A percentile compares a stretch with the other conserved stretches of the same genome.
Conservation (phyloP, 2,329 filamentous ascomycete species). For the Ophiostoma quercus region DNA sequence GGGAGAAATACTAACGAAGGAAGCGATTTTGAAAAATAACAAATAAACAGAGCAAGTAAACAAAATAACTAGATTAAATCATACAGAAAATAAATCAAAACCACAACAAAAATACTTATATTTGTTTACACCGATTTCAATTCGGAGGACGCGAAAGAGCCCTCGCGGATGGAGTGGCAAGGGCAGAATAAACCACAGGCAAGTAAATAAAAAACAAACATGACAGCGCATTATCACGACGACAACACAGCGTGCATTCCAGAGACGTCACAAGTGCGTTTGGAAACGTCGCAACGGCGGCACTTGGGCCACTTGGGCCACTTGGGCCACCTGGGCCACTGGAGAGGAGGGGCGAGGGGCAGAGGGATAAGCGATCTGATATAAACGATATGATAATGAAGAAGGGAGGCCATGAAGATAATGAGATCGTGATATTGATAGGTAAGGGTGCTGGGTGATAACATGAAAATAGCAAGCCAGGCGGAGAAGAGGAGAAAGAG, state of each 20-base stretch:
- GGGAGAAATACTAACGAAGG: neutral
- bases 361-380: neutral
- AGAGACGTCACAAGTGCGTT: conserved; percentile 10
- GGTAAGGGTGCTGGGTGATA: neutral
- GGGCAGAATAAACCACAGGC: neutral
- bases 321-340: neutral
- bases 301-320: conserved; percentile 8
- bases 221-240: neutral
- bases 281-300: neutral
- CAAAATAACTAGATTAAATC: neutral
- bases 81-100: neutral
- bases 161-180: neutral
- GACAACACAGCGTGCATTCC: conserved; percentile 13
- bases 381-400: neutral
- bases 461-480: neutral
- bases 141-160: neutral
- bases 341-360: conserved; percentile 11
- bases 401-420: neutral
- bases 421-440: neutral
- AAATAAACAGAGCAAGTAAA: neutral
- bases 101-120: neutral
- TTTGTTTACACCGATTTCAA: neutral
- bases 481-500: conserved; percentile 3
- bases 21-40: neutral
- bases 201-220: conserved; percentile 14